These are phyloP conservation scores for Moesziomyces sp. DNA, from an alignment of 1,284 basidiomycete genomes.

Conservation along the genomic window DNA sequence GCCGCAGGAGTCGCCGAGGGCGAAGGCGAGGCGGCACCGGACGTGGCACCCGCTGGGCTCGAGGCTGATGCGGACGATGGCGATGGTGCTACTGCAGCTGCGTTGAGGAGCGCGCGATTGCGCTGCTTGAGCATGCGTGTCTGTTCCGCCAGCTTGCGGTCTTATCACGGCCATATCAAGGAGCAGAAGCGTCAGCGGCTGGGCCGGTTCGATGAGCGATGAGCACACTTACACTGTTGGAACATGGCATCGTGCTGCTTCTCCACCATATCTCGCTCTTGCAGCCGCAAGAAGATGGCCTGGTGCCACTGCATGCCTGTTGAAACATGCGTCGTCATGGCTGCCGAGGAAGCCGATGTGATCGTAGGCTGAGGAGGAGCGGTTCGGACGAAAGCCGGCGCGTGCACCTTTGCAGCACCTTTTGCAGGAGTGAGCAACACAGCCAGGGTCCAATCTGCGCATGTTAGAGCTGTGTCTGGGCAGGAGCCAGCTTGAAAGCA, in stretches of 20 bases:
- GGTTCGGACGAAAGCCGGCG: too few species aligned
- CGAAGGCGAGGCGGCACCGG: slow-evolving; percentile 8
- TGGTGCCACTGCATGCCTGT: slow-evolving; percentile 50
- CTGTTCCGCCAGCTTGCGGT: slow-evolving; percentile 48
- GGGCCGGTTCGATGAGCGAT: neutral
- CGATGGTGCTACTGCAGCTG: slow-evolving; percentile 25
- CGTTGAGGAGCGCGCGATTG: slow-evolving; percentile 46
- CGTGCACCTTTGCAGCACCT: too few species aligned
- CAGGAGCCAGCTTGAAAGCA: too few species aligned
- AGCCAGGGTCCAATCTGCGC: neutral
- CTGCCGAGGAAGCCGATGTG: neutral
- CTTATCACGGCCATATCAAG: slow-evolving; percentile 5
- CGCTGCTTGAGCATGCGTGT: slow-evolving; percentile 46
- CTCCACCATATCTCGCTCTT: slow-evolving; percentile 53
- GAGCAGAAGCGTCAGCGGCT: neutral
- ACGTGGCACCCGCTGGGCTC: slow-evolving; percentile 1
- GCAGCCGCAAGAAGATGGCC: slow-evolving; percentile 48
- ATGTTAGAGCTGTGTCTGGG: neutral
- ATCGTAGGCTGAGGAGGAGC: too few species aligned
- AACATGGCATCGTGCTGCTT: slow-evolving; percentile 53
- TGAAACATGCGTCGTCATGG: slow-evolving; percentile 12
- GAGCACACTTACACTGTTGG: slow-evolving; percentile 38
- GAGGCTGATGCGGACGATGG: slow-evolving; percentile 10
- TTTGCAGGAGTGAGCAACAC: neutral
- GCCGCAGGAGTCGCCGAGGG: slow-evolving; percentile 4